These are phyloP conservation scores for Adansonia rubrostipa DNA, from an alignment of 441 rosid genomes.

Conservation along the genomic window DNA sequence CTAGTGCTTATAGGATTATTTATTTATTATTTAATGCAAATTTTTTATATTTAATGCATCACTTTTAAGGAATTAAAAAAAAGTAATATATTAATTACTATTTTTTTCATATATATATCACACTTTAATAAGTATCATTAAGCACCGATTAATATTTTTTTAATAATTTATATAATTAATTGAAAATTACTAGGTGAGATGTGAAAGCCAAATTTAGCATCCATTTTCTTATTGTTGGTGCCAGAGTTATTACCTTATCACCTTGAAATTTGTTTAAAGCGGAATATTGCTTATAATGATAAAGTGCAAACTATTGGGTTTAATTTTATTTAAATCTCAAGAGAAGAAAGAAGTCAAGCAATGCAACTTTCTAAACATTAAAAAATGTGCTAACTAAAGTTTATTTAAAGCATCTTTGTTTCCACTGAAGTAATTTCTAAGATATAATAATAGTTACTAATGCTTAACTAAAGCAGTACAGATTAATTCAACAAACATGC, in stretches of 20 bases:
- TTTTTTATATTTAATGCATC: no score
- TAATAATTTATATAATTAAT: background rate
- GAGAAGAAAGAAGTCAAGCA: conserved; percentile 1
- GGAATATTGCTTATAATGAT: background rate
- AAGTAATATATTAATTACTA: no score
- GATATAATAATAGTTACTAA: background rate
- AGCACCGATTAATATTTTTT: no score
- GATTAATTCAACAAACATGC: conserved; percentile 5
- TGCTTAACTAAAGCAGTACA: conserved; percentile 9
- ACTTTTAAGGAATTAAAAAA: no score
- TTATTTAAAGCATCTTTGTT: background rate
- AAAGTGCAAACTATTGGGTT: background rate
- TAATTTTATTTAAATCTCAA: background rate
- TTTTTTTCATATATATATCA: no score
- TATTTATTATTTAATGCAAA: no score
- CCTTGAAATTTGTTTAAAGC: conserved; percentile 6
- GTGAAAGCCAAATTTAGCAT: background rate
- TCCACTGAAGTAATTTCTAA: conserved; percentile 13
- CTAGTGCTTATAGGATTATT: no score
- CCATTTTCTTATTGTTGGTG: background rate
- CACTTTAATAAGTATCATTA: no score
- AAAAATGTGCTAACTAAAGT: background rate
- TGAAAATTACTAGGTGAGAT: background rate
- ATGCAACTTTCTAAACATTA: background rate
- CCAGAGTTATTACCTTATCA: background rate